These are phyloP conservation scores for Solanum chilense DNA, from an alignment of 257 asterid species.

Conservation along the genomic window DNA sequence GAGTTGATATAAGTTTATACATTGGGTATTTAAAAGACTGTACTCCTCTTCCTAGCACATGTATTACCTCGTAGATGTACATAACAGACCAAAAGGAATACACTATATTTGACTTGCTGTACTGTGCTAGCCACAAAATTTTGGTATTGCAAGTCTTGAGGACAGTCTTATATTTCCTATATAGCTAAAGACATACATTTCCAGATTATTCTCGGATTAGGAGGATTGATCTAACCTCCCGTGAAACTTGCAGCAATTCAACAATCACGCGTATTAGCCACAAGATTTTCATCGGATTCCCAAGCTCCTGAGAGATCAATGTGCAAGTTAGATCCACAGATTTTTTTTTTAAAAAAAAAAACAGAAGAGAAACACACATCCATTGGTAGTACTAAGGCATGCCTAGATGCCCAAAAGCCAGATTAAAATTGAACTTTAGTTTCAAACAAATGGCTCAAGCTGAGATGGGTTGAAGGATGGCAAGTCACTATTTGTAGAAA, in stretches of 20 bases:
- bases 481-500: not conserved
- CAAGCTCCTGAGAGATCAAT: constrained; percentile 12
- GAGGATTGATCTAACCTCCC: not conserved
- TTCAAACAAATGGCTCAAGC: not conserved
- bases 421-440: not conserved
- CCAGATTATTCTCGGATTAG: not conserved
- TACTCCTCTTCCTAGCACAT: not conserved
- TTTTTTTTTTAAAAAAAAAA: not conserved
- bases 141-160: not conserved
- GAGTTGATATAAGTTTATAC: not conserved
- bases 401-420: not conserved
- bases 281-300: constrained; percentile 14
- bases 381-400: not conserved
- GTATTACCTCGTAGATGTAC: not conserved
- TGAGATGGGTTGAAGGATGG: not conserved
- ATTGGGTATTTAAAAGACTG: not conserved
- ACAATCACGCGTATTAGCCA: not conserved
- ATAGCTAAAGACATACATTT: not conserved
- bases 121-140: not conserved
- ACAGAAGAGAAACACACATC: not conserved
- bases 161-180: not conserved
- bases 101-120: not conserved
- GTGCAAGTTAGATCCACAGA: not conserved
- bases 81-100: not conserved
- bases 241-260: not conserved